Evolutionary conservation across 208 protist genomes (phyloP), one percentile per base, ranked within the genome.

Genomic region (Porcisia hertigi): DNA sequence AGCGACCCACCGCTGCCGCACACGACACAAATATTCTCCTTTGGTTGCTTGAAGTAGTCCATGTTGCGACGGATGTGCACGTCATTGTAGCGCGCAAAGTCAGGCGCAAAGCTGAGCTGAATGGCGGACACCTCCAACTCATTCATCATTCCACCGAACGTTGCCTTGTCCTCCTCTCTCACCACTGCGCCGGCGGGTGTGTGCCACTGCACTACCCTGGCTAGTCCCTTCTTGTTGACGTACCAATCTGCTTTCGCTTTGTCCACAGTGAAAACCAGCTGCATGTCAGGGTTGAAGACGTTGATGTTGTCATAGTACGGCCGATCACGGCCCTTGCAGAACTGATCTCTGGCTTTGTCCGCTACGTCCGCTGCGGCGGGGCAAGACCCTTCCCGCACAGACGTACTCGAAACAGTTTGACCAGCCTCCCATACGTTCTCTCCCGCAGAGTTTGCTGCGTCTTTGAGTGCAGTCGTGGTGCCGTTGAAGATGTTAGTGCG

Each of bases 231-330:
- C 71, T 93, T 89, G 53, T 81, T 63, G 30, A 93, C 83, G 71
- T 93, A 89, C 82, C 84, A 91, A 55, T 88, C 80, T 25, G 85
- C 87, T 73, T 90, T 91, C 11, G 77, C 76, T 45, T 86, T 84
- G 65, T 88, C 87, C 23, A 89, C 82, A 1, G 81, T 90, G 64
- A 93, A 90, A 43, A 87, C 82, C 41, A 91, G 80, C 34, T 80
- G 39, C 77, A 83, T 85, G 20, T 84, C 64, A 25, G 76, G 66
- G 58, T 85, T 77, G 65, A 85, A 90, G 55, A 89, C 85, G 69
- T 75, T 83, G 49, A 93, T 88, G 71, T 93, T 93, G 71, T 91
- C 86, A 59, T 93, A 91, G 77, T 90, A 91, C 71, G 81, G 86
- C 52, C 82, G 89, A 18, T 75, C 52, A 8, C 86, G 78, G 2